Evolutionary conservation across 2,329 filamentous ascomycete genomes (phyloP).

Genomic region (Mycosphaerelloides madeirae): DNA sequence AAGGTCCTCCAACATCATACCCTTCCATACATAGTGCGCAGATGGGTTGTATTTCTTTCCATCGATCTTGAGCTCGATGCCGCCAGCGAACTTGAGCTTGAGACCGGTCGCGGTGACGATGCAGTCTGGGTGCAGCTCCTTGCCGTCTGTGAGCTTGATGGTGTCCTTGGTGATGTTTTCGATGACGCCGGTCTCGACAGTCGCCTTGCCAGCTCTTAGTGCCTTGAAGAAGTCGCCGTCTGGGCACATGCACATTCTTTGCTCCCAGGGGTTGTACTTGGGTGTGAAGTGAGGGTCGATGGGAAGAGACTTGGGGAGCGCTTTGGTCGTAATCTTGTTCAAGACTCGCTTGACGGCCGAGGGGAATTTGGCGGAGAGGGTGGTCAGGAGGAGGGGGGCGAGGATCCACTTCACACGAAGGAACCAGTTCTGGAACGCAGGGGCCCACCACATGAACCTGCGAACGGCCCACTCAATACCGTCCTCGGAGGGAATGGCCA

Average conservation of each 20-base stretch:
- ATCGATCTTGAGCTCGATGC: conserved; percentile 47
- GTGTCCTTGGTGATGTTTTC: conserved; percentile 45
- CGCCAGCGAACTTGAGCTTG: conserved; percentile 52
- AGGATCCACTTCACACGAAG: conserved; percentile 35
- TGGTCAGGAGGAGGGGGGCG: conserved; percentile 31
- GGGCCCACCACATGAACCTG: conserved; percentile 20
- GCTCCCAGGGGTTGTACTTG: conserved; percentile 56
- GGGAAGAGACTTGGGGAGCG: conserved; percentile 45
- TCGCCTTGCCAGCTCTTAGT: conserved; percentile 47
- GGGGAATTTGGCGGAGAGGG: conserved; percentile 32
- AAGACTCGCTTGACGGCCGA: conserved; percentile 32
- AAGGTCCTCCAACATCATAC: conserved; percentile 57
- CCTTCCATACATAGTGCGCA: conserved; percentile 56
- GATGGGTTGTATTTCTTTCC: conserved; percentile 42
- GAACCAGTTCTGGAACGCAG: conserved; percentile 26
- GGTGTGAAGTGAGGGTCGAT: conserved; percentile 42
- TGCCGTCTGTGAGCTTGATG: conserved; percentile 42
- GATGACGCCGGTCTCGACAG: conserved; percentile 54
- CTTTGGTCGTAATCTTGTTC: conserved; percentile 39
- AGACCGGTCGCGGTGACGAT: conserved; percentile 64
- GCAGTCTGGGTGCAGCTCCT: conserved; percentile 52
- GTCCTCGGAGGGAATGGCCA: conserved; percentile 28
- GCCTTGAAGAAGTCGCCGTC: conserved; percentile 56
- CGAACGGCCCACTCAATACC: conserved; percentile 23
- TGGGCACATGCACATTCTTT: conserved; percentile 68